Evolutionary conservation across 495 filamentous ascomycete genomes (phyloP).

Genomic region (Evansstolkia leycettana): DNA sequence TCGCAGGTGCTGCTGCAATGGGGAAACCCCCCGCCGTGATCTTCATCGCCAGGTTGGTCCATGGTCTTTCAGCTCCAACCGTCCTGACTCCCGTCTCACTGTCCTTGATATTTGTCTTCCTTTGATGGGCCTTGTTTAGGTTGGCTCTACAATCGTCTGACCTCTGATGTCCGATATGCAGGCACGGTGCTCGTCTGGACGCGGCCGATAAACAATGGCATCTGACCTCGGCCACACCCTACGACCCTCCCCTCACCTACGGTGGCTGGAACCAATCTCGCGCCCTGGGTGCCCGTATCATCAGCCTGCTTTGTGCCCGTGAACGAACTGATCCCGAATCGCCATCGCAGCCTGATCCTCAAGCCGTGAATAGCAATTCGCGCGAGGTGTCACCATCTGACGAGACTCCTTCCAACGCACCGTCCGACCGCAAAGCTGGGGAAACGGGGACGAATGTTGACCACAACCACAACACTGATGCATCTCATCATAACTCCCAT

Average conservation of each 20-base stretch:
- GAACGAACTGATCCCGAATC: conserved; percentile 8
- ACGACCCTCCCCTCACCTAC: conserved; percentile 92
- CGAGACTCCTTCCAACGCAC: neutral
- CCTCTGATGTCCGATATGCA: conserved; percentile 18
- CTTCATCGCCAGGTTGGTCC: conserved; percentile 65
- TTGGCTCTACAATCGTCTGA: no score
- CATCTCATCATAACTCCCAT: conserved; percentile 1
- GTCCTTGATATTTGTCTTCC: neutral
- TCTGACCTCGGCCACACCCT: conserved; percentile 84
- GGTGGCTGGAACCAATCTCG: conserved; percentile 83
- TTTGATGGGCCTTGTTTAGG: no score
- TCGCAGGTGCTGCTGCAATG: conserved; percentile 23
- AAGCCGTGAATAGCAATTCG: conserved; percentile 5
- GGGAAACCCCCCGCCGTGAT: conserved; percentile 52
- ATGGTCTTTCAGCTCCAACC: neutral
- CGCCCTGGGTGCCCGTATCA: conserved; percentile 67
- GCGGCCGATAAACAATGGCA: conserved; percentile 92
- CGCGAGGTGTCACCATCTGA: conserved; percentile 8
- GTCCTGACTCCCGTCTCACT: neutral
- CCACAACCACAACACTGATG: no score
- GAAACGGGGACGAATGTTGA: neutral
- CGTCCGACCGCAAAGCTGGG: neutral
- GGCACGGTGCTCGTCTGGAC: conserved; percentile 87
- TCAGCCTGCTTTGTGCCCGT: conserved; percentile 48
- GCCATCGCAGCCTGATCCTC: conserved; percentile 2